Conservation (phyloP, 805 yeast species). For the Zygoascus flipseniorum region DNA sequence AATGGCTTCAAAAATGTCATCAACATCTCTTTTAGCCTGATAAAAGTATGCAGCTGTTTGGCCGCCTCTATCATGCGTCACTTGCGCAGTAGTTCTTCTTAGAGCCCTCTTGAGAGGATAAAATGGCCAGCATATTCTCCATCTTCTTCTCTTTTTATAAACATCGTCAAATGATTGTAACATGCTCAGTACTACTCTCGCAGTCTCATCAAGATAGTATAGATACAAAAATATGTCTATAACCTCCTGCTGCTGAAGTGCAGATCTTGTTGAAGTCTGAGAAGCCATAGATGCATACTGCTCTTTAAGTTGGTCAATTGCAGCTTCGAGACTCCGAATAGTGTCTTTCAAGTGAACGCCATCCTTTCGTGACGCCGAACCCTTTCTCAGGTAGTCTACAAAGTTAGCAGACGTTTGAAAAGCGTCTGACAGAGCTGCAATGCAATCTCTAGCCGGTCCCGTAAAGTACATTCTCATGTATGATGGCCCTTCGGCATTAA, state of each 20-base stretch:
- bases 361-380: background rate
- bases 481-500: background rate
- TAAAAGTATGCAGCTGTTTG: slow-evolving; percentile 36
- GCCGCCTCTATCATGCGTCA: slow-evolving; percentile 41
- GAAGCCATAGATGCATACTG: background rate
- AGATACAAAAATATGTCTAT: slow-evolving; percentile 34
- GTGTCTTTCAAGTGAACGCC: background rate
- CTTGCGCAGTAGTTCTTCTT: slow-evolving; percentile 34
- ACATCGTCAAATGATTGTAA: slow-evolving; percentile 4
- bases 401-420: slow-evolving; percentile 12
- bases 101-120: slow-evolving; percentile 36
- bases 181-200: slow-evolving; percentile 26
- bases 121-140: slow-evolving; percentile 31
- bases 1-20: slow-evolving; percentile 37
- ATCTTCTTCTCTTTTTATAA: slow-evolving; percentile 17
- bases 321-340: background rate
- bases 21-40: slow-evolving; percentile 38
- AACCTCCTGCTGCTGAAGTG: slow-evolving; percentile 25
- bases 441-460: slow-evolving; percentile 3
- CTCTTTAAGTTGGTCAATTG: background rate
- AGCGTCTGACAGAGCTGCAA: background rate
- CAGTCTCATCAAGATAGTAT: slow-evolving; percentile 35
- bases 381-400: slow-evolving; percentile 8
- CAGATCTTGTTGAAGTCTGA: background rate
- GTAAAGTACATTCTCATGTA: slow-evolving; percentile 3